Evolutionary conservation across 2,329 filamentous ascomycete genomes (phyloP).

Genomic region (Sporothrix humicola): DNA sequence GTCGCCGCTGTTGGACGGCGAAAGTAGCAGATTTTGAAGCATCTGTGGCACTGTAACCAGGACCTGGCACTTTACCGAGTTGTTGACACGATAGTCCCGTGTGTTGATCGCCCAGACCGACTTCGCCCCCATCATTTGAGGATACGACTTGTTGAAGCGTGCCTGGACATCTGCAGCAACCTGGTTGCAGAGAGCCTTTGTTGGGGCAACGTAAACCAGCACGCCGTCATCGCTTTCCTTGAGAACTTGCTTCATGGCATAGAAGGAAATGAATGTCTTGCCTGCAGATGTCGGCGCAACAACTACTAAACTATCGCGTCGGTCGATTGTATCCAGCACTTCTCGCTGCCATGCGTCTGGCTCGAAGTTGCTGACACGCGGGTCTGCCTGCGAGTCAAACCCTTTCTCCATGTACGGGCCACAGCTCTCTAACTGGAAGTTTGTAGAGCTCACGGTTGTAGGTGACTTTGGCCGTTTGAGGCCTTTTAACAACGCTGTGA

Average conservation of each 20-base stretch:
- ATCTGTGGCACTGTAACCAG: constrained; percentile 80
- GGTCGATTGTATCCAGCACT: constrained; percentile 75
- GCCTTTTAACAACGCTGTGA: background rate
- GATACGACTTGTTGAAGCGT: constrained; percentile 71
- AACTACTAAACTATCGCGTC: constrained; percentile 71
- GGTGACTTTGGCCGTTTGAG: background rate
- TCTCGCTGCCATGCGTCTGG: constrained; percentile 78
- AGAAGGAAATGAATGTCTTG: constrained; percentile 85
- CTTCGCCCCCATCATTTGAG: constrained; percentile 57
- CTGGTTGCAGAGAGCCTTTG: constrained; percentile 82
- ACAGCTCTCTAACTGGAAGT: constrained; percentile 71
- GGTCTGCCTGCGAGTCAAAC: constrained; percentile 70
- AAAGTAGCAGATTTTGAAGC: constrained; percentile 76
- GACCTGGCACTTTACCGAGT: constrained; percentile 72
- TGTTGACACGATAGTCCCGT: constrained; percentile 76
- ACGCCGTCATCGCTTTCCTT: constrained; percentile 71
- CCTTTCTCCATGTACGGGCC: constrained; percentile 78
- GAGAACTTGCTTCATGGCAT: constrained; percentile 79
- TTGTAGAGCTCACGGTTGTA: constrained; percentile 37
- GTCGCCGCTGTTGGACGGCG: constrained; percentile 63
- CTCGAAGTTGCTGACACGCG: constrained; percentile 67
- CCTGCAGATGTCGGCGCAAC: constrained; percentile 79
- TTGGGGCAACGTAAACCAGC: constrained; percentile 79
- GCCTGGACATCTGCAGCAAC: constrained; percentile 80
- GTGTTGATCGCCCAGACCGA: constrained; percentile 83